A percentile compares a stretch with the other conserved stretches of the same genome.
These are phyloP conservation scores for Gonium pectorale DNA, from an alignment of 139 green algal species.

Conservation along the genomic window DNA sequence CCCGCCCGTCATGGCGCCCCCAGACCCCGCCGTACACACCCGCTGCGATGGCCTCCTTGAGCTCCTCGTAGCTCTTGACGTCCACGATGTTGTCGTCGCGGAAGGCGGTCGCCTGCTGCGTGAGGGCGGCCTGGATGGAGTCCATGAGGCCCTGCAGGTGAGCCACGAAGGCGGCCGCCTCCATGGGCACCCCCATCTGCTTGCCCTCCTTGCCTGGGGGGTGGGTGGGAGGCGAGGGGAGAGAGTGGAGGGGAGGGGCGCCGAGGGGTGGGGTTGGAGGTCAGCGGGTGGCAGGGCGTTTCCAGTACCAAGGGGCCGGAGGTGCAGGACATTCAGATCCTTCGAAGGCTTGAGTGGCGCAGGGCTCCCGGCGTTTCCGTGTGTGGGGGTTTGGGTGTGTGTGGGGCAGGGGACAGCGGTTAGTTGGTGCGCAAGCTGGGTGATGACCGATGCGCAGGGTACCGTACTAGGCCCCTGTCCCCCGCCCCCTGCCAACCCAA, in stretches of 20 bases:
- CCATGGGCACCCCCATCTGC: slow-evolving; percentile 87
- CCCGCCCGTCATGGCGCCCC: neutral
- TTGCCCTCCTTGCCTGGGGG: slow-evolving; percentile 95
- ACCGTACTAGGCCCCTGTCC: no score
- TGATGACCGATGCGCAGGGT: no score
- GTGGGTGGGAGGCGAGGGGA: neutral
- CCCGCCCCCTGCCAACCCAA: no score
- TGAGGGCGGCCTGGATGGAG: slow-evolving; percentile 59
- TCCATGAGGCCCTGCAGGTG: slow-evolving; percentile 72
- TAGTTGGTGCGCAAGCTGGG: no score
- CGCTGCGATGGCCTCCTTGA: slow-evolving; percentile 85
- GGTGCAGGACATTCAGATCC: no score
- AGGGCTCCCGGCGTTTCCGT: no score
- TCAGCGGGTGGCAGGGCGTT: no score
- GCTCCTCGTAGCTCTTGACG: slow-evolving; percentile 91
- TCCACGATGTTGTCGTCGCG: slow-evolving; percentile 97
- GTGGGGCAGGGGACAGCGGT: no score
- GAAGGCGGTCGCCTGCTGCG: slow-evolving; percentile 70
- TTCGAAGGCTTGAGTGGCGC: no score
- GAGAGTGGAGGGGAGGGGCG: neutral
- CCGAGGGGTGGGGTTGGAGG: neutral
- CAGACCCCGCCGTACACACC: slow-evolving; percentile 50
- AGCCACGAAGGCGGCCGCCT: slow-evolving; percentile 70
- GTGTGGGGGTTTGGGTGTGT: no score
- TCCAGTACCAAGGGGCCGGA: no score